phyloP scores from a whole-genome alignment of 1,284 basidiomycete genomes.

The Veloporphyrellus conicus region DNA sequence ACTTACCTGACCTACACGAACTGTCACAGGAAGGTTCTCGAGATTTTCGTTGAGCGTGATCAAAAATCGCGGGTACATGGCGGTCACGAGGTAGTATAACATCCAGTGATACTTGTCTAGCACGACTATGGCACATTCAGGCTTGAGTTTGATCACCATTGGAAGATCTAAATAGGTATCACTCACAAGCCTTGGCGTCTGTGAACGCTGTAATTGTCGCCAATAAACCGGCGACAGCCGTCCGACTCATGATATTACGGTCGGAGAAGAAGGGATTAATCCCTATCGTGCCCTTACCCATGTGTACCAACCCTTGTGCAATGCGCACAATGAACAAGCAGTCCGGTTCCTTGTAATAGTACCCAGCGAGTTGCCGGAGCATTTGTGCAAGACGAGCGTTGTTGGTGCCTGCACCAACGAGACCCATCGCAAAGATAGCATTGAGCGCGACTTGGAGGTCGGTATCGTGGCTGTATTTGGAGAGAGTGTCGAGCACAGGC shows the following conservation, averaged over 20 bases:
- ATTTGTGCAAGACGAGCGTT: constrained; percentile 97
- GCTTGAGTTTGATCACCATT: constrained; percentile 3
- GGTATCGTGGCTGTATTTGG: constrained; percentile 99
- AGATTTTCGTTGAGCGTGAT: constrained; percentile 95
- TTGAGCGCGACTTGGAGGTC: constrained; percentile 95
- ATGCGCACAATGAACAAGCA: constrained; percentile 96
- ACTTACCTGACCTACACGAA: constrained; percentile 87
- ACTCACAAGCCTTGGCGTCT: constrained; percentile 88
- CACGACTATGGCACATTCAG: constrained; percentile 54
- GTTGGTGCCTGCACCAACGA: constrained; percentile 97
- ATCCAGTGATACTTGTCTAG: constrained; percentile 98
- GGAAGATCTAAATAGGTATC: neutral
- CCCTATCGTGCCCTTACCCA: constrained; percentile 99
- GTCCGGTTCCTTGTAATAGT: constrained; percentile 97
- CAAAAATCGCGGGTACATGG: constrained; percentile 98
- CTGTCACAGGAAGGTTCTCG: constrained; percentile 80
- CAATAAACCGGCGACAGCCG: constrained; percentile 88
- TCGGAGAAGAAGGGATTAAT: constrained; percentile 97
- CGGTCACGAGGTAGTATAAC: constrained; percentile 90
- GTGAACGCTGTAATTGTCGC: constrained; percentile 89
- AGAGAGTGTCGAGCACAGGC: constrained; percentile 94
- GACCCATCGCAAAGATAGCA: constrained; percentile 98
- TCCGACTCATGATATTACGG: constrained; percentile 83
- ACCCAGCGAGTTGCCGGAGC: constrained; percentile 92
- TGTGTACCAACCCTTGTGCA: constrained; percentile 94